Conservation (phyloP, 208 protist species). For the Zelonia costaricensis region DNA sequence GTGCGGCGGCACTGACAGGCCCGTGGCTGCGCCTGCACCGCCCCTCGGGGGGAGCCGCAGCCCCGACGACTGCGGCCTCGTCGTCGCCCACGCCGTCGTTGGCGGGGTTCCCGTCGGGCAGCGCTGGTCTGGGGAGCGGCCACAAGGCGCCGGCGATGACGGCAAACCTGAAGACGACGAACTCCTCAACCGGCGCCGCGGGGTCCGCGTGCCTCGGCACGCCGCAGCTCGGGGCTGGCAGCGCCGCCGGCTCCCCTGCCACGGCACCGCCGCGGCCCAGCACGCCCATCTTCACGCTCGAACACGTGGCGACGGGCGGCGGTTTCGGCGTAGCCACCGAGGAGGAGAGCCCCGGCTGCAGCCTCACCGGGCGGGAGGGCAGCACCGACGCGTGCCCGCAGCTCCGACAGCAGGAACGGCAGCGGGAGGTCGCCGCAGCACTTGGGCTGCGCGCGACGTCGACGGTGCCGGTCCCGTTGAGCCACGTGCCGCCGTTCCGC, state of each 20-base stretch:
- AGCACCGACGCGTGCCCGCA: not conserved
- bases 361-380: not conserved
- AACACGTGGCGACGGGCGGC: not conserved
- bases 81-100: no score
- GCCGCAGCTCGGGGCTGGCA: no score
- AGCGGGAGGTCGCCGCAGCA: not conserved
- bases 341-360: not conserved
- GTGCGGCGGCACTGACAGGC: not conserved
- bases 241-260: no score
- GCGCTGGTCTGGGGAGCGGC: not conserved
- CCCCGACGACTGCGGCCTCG: not conserved
- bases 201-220: no score
- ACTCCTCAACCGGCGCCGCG: no score
- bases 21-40: not conserved
- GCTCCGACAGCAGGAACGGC: not conserved
- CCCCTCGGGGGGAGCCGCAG: not conserved
- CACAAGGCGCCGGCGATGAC: no score
- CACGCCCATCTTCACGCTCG: not conserved
- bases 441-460: not conserved
- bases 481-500: slow-evolving; percentile 75
- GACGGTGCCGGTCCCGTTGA: slow-evolving; percentile 32
- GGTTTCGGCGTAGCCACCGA: not conserved
- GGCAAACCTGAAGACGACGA: no score
- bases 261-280: no score
- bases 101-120: no score